Evolutionary conservation across 2,329 filamentous ascomycete genomes (phyloP), one percentile per base, ranked within the genome.

Genomic region (Sporothrix brunneoviolacea): DNA sequence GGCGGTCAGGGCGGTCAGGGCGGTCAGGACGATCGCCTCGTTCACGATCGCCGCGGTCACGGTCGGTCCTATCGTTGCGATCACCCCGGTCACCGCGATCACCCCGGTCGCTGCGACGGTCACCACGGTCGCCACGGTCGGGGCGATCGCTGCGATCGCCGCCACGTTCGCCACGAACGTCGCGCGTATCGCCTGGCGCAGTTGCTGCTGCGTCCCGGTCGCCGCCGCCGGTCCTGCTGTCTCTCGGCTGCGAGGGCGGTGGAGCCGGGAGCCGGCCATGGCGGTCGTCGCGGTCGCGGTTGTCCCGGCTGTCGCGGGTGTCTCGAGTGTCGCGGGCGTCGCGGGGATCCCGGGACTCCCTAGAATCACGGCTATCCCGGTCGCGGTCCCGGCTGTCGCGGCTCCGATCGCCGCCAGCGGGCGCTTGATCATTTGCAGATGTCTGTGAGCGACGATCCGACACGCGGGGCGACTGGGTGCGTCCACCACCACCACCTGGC

Each of bases 381-480:
- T 54, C 53, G 13, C 37, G 8, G 9, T 57, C 33, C 3, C 24
- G 15, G 24, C 21, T 19, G 5, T 44, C 48, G 9, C 48, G 46
- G n/a, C n/a, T n/a, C n/a, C n/a, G n/a, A n/a, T n/a, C n/a, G n/a
- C n/a, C n/a, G n/a, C n/a, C n/a, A n/a, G n/a, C n/a, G n/a, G n/a
- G n/a, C n/a, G n/a, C n/a, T n/a, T n/a, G n/a, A n/a, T n/a, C n/a
- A n/a, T n/a, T n/a, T n/a, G n/a, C n/a, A n/a, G n/a, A n/a, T n/a
- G n/a, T n/a, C 69, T 15, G 62, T 16, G 55, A 57, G 51, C 58
- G 56, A 19, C 69, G 67, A 19, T 70, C 69, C 18, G 64, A 59
- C 54, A 71, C 65, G 57, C 76, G 70, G 4, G 80, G 77, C 8
- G 80, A 83, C 48, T 73, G 71, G 3, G 65, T 65, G 19, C 69